phyloP scores from a whole-genome alignment of 2,329 filamentous ascomycete genomes.

The Raffaelea albimanens region DNA sequence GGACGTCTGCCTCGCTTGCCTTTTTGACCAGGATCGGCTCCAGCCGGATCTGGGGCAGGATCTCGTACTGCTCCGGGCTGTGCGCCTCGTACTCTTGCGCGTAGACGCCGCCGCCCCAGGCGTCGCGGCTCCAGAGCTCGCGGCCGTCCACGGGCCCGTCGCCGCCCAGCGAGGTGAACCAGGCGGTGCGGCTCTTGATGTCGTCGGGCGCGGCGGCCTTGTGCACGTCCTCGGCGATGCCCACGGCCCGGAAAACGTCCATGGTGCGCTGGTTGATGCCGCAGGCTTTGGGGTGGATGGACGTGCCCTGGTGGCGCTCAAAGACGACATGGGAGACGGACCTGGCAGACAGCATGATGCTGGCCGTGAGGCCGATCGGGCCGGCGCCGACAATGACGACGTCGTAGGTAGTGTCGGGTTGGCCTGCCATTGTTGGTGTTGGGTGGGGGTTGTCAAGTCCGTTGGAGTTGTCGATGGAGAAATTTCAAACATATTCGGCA shows the following conservation, averaged over 20 bases:
- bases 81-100: background rate
- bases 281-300: slow-evolving; percentile 18
- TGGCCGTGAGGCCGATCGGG: slow-evolving; percentile 32
- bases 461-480: too few relatives aligned
- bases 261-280: slow-evolving; percentile 4
- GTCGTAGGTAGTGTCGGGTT: background rate
- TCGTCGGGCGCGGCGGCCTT: background rate
- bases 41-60: slow-evolving; percentile 1
- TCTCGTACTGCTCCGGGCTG: slow-evolving; percentile 1
- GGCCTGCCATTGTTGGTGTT: background rate
- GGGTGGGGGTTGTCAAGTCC: too few relatives aligned
- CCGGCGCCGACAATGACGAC: slow-evolving; percentile 37
- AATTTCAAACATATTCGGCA: too few relatives aligned
- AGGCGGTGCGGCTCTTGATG: slow-evolving; percentile 1
- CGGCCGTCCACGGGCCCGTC: background rate
- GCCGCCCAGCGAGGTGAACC: background rate
- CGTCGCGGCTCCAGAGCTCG: slow-evolving; percentile 2
- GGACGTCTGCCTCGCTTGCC: background rate
- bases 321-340: slow-evolving; percentile 22
- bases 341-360: slow-evolving; percentile 26
- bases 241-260: slow-evolving; percentile 3
- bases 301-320: slow-evolving; percentile 13
- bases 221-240: background rate
- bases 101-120: slow-evolving; percentile 1
- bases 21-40: background rate